Base-by-base conservation (phyloP, 371 early-diverging fungal species). In the Gilbertella persicaria region DNA sequence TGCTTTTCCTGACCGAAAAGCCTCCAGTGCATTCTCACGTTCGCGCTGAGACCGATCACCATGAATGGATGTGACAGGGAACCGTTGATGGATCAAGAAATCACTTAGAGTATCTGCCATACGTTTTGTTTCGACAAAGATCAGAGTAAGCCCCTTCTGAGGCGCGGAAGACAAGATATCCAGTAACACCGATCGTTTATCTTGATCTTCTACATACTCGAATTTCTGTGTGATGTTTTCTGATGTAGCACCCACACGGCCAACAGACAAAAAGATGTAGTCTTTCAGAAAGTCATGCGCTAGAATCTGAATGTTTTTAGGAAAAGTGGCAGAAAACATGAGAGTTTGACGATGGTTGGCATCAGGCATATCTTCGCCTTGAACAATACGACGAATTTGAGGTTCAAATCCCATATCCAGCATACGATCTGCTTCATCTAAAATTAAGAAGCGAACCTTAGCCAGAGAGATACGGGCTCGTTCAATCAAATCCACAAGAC, bases 341-440 rank as follows among this genome's bases (percentile, higher is more conserved):
- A 98, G 93, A 1, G 97, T 98, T 60, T 91, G 91, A 29, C 98
- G 90, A 5, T 82, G 77, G 19, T 73, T 40, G 4, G 87, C 83
- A 17, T 78, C 77, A 12, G 92, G 90, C 95, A 97, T 94, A 60
- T 97, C 92, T 77, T 93, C 97, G 52, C 86, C 66, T 70, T 95
- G 91, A 30, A 99, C 97, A 60, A 98, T 93, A 35, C 92, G 90
- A 50, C 98, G 85, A 64, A 99, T 98, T 72, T 98, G 99, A 21
- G 95, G 94, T 71, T 97, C 98, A 78, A 99, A 99, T 53, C 99
- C 99, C 96, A 96, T 98, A 67, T 99, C 99, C 35, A 97, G 83
- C 93, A 98, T 95, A 57, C 98, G 90, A 77, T 99, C 99, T 24
- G 99, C 99, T 75, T 99, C 99, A 71, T 99, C 99, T 17, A 99